Evolutionary conservation across 2,329 filamentous ascomycete species (phyloP).

Genomic region (Microthyrium microscopicum): DNA sequence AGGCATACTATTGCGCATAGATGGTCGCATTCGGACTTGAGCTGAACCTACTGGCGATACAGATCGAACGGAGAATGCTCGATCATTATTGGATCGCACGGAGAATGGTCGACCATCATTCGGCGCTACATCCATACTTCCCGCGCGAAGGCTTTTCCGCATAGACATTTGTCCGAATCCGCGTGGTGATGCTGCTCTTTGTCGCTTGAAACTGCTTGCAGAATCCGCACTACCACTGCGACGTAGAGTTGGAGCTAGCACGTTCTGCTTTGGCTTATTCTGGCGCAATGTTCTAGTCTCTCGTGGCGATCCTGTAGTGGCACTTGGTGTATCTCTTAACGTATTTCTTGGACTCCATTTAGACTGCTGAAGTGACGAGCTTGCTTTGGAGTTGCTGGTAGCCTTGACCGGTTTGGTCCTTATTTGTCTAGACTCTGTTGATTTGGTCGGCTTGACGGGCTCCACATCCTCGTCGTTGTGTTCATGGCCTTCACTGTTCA

Average conservation of each 20-base stretch:
- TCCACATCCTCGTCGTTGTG: constrained; percentile 22
- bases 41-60: constrained; percentile 49
- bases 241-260: constrained; percentile 18
- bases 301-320: neutral
- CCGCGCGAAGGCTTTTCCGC: constrained; percentile 53
- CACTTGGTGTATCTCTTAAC: neutral
- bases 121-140: constrained; percentile 13
- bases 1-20: constrained; percentile 8
- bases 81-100: too few relatives aligned
- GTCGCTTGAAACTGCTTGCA: constrained; percentile 62
- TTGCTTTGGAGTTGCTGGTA: constrained; percentile 1
- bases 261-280: neutral
- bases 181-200: constrained; percentile 25
- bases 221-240: constrained; percentile 29
- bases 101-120: constrained; percentile 14
- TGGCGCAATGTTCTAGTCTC: neutral
- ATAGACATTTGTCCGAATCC: constrained; percentile 41
- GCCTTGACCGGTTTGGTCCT: constrained; percentile 19
- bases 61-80: constrained; percentile 54
- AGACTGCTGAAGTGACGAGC: neutral
- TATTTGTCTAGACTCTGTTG: constrained; percentile 23
- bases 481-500: constrained; percentile 38
- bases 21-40: constrained; percentile 10
- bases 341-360: neutral
- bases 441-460: constrained; percentile 13